Evolutionary conservation across 768 basidiomycete species (phyloP).

Genomic region (Cyclocybe cylindracea): DNA sequence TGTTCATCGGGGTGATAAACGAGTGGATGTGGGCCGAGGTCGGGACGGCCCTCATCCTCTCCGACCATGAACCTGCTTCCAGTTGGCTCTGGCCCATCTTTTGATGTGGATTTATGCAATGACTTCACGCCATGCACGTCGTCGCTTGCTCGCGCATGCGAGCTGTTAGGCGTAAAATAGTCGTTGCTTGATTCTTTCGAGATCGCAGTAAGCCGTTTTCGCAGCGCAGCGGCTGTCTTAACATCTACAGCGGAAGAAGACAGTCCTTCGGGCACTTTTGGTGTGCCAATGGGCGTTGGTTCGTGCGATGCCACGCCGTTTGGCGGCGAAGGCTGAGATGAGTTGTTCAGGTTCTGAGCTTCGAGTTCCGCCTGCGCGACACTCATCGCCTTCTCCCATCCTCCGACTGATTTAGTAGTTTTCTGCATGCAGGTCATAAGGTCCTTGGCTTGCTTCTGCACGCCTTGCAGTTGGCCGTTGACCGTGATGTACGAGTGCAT

Average conservation of each 20-base stretch:
- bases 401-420: constrained; percentile 55
- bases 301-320: constrained; percentile 23
- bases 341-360: constrained; percentile 8
- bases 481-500: constrained; percentile 92
- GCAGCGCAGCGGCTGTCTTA: constrained; percentile 50
- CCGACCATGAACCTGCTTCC: constrained; percentile 8
- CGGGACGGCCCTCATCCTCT: constrained; percentile 13
- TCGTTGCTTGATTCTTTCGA: constrained; percentile 21
- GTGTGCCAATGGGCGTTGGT: constrained; percentile 42
- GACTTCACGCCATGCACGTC: constrained; percentile 5
- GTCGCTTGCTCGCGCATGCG: constrained; percentile 3
- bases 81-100: constrained; percentile 1
- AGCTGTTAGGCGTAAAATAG: neutral
- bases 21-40: constrained; percentile 44
- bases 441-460: constrained; percentile 45
- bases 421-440: constrained; percentile 46
- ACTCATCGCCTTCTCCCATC: constrained; percentile 62
- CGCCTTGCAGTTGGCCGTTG: constrained; percentile 78
- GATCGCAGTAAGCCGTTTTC: constrained; percentile 55
- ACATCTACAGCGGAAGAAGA: constrained; percentile 57
- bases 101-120: constrained; percentile 12
- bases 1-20: constrained; percentile 63
- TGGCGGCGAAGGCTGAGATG: constrained; percentile 10
- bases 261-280: constrained; percentile 42
- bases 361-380: constrained; percentile 52